Evolutionary conservation across 192 early-diverging fungal genomes (phyloP).

Genomic region (Mortierella antarctica): DNA sequence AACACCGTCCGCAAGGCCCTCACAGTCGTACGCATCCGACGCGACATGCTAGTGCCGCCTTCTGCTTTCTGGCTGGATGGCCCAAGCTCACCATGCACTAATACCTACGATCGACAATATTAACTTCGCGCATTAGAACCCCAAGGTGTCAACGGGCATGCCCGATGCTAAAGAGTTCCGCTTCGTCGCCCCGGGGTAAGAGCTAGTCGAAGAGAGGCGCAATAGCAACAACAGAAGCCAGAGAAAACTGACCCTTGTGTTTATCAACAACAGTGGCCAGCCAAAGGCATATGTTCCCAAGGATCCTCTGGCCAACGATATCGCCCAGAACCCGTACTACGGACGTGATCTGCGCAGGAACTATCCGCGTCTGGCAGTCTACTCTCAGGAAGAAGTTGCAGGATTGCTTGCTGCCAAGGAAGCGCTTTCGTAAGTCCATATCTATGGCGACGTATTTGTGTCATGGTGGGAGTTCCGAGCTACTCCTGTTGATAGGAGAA

Average conservation of each 20-base stretch:
- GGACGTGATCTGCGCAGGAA: slow-evolving; percentile 91
- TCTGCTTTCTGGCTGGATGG: too few species aligned
- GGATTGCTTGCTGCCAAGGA: slow-evolving; percentile 64
- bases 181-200: slow-evolving; percentile 71
- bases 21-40: slow-evolving; percentile 28
- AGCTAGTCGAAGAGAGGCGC: too few species aligned
- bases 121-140: slow-evolving; percentile 55
- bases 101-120: too few species aligned
- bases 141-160: slow-evolving; percentile 74
- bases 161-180: slow-evolving; percentile 75
- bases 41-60: too few species aligned
- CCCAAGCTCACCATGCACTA: too few species aligned
- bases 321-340: slow-evolving; percentile 91
- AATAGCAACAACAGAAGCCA: too few species aligned
- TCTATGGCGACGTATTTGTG: neutral
- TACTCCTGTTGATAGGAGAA: neutral
- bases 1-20: slow-evolving; percentile 56
- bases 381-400: slow-evolving; percentile 82
- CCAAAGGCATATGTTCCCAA: slow-evolving; percentile 63
- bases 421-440: slow-evolving; percentile 19
- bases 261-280: slow-evolving; percentile 39
- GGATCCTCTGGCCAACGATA: slow-evolving; percentile 67
- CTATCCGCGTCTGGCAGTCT: slow-evolving; percentile 88
- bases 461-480: neutral
- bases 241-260: neutral